These are phyloP conservation scores for Boletus coccyginus DNA, from an alignment of 768 basidiomycete species.

Conservation along the genomic window DNA sequence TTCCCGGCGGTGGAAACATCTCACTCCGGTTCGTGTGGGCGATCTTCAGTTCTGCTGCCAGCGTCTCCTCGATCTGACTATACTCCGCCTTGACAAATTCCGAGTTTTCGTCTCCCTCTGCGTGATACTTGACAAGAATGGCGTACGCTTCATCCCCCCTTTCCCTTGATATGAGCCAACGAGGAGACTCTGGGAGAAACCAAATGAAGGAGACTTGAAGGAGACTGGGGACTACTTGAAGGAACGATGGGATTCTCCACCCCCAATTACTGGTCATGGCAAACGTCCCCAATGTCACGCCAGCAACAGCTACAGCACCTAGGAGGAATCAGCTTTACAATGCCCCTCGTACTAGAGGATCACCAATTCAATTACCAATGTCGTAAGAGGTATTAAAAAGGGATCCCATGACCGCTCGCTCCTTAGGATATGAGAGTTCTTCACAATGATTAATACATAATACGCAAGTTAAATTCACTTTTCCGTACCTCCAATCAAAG, in stretches of 20 bases:
- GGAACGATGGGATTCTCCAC: constrained; percentile 29
- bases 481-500: not conserved
- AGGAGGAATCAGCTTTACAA: not conserved
- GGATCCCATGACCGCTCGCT: too few relatives aligned
- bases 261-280: too few relatives aligned
- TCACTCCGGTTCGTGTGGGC: too few relatives aligned
- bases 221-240: constrained; percentile 52
- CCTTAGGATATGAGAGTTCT: constrained; percentile 18
- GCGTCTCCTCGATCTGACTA: too few relatives aligned
- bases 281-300: constrained; percentile 40
- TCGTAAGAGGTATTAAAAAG: not conserved
- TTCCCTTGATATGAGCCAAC: constrained; percentile 59
- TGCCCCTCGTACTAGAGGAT: not conserved
- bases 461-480: not conserved
- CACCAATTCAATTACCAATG: not conserved
- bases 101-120: too few relatives aligned
- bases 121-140: constrained; percentile 40
- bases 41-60: too few relatives aligned
- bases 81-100: too few relatives aligned
- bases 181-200: constrained; percentile 44
- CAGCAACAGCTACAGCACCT: constrained; percentile 39
- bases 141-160: constrained; percentile 45
- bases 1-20: too few relatives aligned
- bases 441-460: not conserved
- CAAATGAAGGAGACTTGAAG: constrained; percentile 40